A percentile compares a stretch with the other conserved stretches of the same genome.
phyloP scores from a whole-genome alignment of 1,139 yeast species.

The Pichia kudriavzevii region DNA sequence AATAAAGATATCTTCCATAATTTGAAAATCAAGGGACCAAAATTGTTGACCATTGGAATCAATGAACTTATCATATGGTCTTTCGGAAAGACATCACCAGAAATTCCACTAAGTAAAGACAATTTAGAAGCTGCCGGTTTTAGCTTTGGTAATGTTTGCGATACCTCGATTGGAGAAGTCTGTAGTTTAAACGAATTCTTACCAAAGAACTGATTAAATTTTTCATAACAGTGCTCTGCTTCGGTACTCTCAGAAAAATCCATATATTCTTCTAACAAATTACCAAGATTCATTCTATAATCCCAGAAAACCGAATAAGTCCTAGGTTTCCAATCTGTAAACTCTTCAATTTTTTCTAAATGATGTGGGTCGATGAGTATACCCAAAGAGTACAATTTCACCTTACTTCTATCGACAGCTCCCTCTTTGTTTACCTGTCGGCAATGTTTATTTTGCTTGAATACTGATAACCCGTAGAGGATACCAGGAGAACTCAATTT shows the following conservation, averaged over 20 bases:
- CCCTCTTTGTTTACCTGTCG: slow-evolving; percentile 20
- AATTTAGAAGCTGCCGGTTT: slow-evolving; percentile 1
- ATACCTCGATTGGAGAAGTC: no score
- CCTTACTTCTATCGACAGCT: slow-evolving; percentile 38
- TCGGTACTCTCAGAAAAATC: slow-evolving; percentile 16
- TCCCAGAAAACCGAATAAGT: slow-evolving; percentile 52
- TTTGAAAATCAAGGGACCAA: slow-evolving; percentile 70
- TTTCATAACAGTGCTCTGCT: slow-evolving; percentile 14
- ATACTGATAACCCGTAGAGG: slow-evolving; percentile 43
- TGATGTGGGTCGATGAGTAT: slow-evolving; percentile 42
- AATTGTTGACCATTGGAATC: slow-evolving; percentile 38
- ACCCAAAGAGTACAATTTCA: slow-evolving; percentile 61
- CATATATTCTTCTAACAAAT: slow-evolving; percentile 36
- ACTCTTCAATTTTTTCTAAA: slow-evolving; percentile 11
- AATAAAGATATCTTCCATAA: slow-evolving; percentile 64
- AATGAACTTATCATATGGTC: slow-evolving; percentile 47
- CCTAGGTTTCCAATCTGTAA: slow-evolving; percentile 43
- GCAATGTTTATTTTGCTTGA: slow-evolving; percentile 32
- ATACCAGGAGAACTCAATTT: slow-evolving; percentile 22
- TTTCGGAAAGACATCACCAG: slow-evolving; percentile 10
- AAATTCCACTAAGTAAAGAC: slow-evolving; percentile 2
- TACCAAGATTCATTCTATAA: slow-evolving; percentile 41
- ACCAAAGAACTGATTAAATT: slow-evolving; percentile 31
- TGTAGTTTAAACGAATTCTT: no score
- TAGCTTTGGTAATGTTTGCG: background rate